Evolutionary conservation across 1,284 basidiomycete species (phyloP).

Genomic region (Ganoderma lucidum): DNA sequence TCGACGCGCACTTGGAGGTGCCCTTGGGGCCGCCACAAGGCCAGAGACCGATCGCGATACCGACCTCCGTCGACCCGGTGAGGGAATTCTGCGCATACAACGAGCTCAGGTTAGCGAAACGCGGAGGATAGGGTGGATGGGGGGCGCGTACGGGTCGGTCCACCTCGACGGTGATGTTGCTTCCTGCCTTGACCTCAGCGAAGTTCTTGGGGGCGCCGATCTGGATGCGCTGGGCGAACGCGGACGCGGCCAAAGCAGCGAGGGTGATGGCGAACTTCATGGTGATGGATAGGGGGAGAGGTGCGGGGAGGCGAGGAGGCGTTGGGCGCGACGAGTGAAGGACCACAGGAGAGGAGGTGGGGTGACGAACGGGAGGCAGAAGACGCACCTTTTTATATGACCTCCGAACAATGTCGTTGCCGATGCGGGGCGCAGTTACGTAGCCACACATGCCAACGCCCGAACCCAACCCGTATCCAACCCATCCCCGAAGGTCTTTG

Average conservation of each 20-base stretch:
- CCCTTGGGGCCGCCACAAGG: constrained; percentile 41
- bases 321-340: not conserved
- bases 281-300: not conserved
- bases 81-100: constrained; percentile 45
- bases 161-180: constrained; percentile 49
- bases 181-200: constrained; percentile 44
- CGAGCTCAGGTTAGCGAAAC: not conserved
- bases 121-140: not conserved
- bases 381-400: constrained; percentile 2
- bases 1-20: constrained; percentile 36
- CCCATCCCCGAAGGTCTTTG: not conserved
- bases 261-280: constrained; percentile 38
- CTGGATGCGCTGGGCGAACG: constrained; percentile 48
- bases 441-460: not conserved
- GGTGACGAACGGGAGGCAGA: not conserved
- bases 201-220: constrained; percentile 49
- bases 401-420: not conserved
- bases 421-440: not conserved
- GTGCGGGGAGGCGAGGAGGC: not conserved
- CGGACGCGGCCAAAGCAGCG: constrained; percentile 35
- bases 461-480: not conserved
- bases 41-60: constrained; percentile 50
- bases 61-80: constrained; percentile 50
- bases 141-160: constrained; percentile 49
- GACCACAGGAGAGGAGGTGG: not conserved